Base-by-base conservation (phyloP, 2,329 filamentous ascomycete genomes). In the Cercospora brassicicola region DNA sequence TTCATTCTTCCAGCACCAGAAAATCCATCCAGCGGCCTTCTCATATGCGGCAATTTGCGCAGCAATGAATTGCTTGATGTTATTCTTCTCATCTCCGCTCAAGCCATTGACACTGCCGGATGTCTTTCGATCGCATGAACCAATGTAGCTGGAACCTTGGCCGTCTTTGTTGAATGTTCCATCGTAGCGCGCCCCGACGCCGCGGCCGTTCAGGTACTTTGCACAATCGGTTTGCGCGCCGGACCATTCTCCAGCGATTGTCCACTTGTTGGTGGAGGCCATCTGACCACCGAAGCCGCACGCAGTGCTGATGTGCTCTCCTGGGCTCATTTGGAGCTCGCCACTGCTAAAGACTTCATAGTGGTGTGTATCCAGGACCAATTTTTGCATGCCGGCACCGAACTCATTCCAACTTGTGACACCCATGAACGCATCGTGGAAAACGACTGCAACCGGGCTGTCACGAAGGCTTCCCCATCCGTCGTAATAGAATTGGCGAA, bases 1-100 rank as follows among this genome's bases (percentile, higher is more conserved):
- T 73, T 84, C 82, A 0, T 81, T 84, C 78, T 83, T 83, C 82
- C 82, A 84, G 4, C 80, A 82, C 83, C 83, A 84, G 75, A 83
- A 84, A 71, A 84, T 82, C 82, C 82, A 84, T 1, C 82, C 82
- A 2, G 71, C 76, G 4, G 81, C 81, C 77, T 82, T 82, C 76
- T 84, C 83, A 64, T 78, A 84, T 0, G 80, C 82, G 42, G 81
- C 79, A 3, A 84, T 79, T 72, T 84, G 82, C 8, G 82, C 82
- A 70, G 81, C 79, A 71, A 84, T 83, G 72, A 81, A 84, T 31
- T 76, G 75, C 20, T 78, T 75, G 63, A 84, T 79, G 74, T 83
- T 81, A 63, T 74, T 72, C 74, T 81, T 80, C 74, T 84, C 81
- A 18, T 75, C 80, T 6, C 73, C 68, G 15, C 80, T 79, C 48